These are phyloP conservation scores for Choanephora cucurbitarum DNA, from an alignment of 371 early-diverging fungal species.

Conservation along the genomic window DNA sequence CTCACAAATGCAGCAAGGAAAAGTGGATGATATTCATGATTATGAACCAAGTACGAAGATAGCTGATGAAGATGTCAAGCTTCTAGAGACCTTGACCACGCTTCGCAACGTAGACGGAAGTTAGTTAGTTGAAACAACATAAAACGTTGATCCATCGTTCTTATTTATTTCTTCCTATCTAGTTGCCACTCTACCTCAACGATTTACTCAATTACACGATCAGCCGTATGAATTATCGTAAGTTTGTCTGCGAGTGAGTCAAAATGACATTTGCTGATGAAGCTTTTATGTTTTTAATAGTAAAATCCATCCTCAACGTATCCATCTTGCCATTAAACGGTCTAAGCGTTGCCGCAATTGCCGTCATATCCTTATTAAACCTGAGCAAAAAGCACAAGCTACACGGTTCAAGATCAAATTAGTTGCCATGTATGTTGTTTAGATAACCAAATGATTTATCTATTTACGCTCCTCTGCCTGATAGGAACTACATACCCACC, in stretches of 20 bases:
- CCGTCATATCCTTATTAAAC: constrained; percentile 87
- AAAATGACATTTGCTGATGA: not conserved
- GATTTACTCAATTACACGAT: constrained; percentile 68
- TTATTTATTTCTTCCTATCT: constrained; percentile 8
- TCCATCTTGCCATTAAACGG: constrained; percentile 84
- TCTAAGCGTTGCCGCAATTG: constrained; percentile 86
- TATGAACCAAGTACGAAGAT: constrained; percentile 54
- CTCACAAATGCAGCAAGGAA: constrained; percentile 29
- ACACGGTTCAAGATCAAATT: constrained; percentile 86
- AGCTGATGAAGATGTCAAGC: constrained; percentile 47
- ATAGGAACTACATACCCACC: constrained; percentile 74
- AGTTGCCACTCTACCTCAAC: constrained; percentile 71
- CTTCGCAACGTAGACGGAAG: constrained; percentile 47
- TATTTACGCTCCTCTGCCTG: not conserved
- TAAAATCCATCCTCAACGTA: constrained; percentile 78
- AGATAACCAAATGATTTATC: too few relatives aligned
- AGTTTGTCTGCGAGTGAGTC: constrained; percentile 10
- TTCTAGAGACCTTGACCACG: constrained; percentile 51
- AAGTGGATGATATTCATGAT: constrained; percentile 51
- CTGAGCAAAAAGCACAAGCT: constrained; percentile 88
- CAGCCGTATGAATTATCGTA: constrained; percentile 61
- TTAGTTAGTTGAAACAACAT: constrained; percentile 11
- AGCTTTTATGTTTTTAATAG: constrained; percentile 18
- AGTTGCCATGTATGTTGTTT: constrained; percentile 68
- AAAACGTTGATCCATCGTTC: not conserved